These are phyloP conservation scores for Neurospora terricola DNA, from an alignment of 495 filamentous ascomycete species.

Conservation along the genomic window DNA sequence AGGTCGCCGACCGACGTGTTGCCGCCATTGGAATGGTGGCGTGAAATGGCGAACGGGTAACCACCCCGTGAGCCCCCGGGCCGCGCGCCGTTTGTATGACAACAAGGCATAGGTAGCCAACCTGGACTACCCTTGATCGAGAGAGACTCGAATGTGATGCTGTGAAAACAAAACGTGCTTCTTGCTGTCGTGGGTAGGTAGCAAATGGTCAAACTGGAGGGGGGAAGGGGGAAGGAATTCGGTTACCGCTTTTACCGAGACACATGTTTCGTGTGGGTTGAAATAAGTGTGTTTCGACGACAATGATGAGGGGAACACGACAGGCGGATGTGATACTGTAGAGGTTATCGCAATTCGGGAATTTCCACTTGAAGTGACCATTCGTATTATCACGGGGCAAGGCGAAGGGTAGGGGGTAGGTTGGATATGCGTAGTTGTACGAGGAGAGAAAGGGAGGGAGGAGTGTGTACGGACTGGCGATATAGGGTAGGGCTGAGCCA, in stretches of 20 bases:
- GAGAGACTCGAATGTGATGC: not conserved
- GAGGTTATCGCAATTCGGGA: not conserved
- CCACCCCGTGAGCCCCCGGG: no score
- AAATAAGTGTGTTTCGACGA: not conserved
- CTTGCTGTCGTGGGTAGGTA: not conserved
- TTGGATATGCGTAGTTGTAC: no score
- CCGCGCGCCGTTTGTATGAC: not conserved
- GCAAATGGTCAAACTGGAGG: not conserved
- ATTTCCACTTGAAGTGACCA: no score
- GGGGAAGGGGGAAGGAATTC: not conserved
- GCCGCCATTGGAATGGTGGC: not conserved
- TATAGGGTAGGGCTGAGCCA: no score
- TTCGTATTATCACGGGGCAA: not conserved
- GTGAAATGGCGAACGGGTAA: not conserved
- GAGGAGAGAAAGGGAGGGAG: no score
- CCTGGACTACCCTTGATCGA: not conserved
- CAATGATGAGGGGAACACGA: not conserved
- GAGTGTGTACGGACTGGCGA: no score
- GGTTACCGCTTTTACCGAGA: not conserved
- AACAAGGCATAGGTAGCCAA: not conserved
- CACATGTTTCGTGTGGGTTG: not conserved
- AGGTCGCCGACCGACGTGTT: no score
- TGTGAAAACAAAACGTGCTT: not conserved
- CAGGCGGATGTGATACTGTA: not conserved
- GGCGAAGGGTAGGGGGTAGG: no score